These are phyloP conservation scores for Stentor roeselii DNA, from an alignment of 73 alveolate genomes.

Conservation along the genomic window DNA sequence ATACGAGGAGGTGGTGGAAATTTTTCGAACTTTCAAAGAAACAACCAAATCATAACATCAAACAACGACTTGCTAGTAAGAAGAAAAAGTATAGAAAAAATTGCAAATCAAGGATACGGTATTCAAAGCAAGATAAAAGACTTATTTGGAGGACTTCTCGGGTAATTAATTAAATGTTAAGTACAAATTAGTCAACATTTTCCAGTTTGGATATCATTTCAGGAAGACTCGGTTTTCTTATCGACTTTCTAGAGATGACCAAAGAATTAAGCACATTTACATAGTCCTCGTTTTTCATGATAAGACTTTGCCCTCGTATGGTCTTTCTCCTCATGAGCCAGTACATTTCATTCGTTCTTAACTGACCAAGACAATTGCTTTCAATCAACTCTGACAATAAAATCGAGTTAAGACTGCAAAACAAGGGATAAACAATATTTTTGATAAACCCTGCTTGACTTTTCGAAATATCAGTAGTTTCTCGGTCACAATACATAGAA, in stretches of 20 bases:
- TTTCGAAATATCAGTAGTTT: constrained; percentile 82
- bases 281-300: background rate
- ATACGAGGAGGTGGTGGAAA: background rate
- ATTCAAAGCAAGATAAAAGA: background rate
- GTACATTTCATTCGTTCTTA: background rate
- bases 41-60: background rate
- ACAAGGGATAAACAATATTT: constrained; percentile 76
- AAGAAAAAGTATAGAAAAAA: background rate
- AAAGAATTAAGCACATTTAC: background rate
- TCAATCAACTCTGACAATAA: background rate
- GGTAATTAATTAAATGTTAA: background rate
- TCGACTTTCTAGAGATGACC: background rate
- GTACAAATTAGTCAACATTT: too few species aligned
- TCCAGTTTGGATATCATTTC: too few species aligned
- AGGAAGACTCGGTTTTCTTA: background rate
- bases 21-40: background rate
- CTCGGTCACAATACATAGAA: constrained; percentile 83
- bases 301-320: background rate
- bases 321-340: background rate
- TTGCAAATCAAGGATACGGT: background rate
- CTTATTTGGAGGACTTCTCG: background rate
- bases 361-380: background rate
- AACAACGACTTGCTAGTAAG: background rate
- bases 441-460: constrained; percentile 90
- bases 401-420: constrained; percentile 40